Conservation (phyloP, 768 basidiomycete genomes). For the Termitomyces eurrhizus region DNA sequence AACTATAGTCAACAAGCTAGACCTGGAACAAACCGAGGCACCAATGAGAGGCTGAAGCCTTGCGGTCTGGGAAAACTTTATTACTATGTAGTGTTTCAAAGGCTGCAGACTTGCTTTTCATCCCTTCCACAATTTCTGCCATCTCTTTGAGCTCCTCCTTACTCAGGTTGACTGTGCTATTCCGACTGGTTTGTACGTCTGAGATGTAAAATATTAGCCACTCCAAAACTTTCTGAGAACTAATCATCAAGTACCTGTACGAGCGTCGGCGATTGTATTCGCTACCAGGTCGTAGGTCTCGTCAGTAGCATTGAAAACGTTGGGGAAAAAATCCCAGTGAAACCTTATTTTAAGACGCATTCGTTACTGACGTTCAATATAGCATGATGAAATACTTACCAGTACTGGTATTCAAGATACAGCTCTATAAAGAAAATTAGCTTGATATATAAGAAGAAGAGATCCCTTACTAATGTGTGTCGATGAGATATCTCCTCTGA, state of each 20-base stretch:
- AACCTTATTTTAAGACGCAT: neutral
- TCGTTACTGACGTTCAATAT: neutral
- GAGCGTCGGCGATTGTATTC: conserved; percentile 11
- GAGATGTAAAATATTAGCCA: neutral
- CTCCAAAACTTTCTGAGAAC: neutral
- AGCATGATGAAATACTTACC: neutral
- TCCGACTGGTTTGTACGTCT: conserved; percentile 2
- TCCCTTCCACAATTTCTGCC: conserved; percentile 12
- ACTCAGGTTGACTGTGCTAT: conserved; percentile 7
- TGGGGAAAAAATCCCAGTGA: conserved; percentile 13
- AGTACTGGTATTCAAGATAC: conserved; percentile 11
- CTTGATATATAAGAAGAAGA: neutral
- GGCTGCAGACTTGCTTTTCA: neutral
- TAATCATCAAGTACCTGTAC: conserved; percentile 6
- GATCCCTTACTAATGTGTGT: conserved; percentile 2
- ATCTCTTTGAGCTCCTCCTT: conserved; percentile 9
- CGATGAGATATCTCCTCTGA: neutral
- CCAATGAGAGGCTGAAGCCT: conserved; percentile 6
- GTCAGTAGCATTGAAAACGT: neutral
- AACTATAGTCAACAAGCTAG: neutral
- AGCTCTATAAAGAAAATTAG: neutral
- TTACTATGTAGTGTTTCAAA: neutral
- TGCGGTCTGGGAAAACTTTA: neutral
- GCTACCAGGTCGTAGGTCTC: conserved; percentile 4
- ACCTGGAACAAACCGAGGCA: conserved; percentile 5